Conservation (phyloP, 1,139 yeast species). For the Pichia sp. region DNA sequence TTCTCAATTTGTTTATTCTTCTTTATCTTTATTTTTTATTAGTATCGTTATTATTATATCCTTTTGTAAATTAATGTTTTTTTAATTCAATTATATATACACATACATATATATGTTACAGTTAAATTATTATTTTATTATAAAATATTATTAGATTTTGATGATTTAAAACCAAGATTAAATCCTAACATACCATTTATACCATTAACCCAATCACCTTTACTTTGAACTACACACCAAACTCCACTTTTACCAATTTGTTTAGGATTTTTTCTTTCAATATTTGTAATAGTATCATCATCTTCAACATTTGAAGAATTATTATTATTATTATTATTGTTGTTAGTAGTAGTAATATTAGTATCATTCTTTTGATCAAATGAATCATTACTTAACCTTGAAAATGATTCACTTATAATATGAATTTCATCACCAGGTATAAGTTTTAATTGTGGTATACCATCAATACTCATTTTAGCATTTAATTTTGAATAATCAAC, state of each 20-base stretch:
- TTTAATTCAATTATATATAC: too few relatives aligned
- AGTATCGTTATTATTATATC: too few relatives aligned
- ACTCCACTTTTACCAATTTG: constrained; percentile 46
- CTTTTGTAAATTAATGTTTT: too few relatives aligned
- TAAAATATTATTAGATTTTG: not conserved
- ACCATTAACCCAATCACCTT: constrained; percentile 87
- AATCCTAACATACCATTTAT: constrained; percentile 84
- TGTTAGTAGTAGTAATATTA: not conserved
- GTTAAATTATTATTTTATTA: too few relatives aligned
- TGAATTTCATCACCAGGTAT: constrained; percentile 75
- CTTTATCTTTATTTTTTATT: too few relatives aligned
- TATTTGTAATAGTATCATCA: not conserved
- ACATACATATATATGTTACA: too few relatives aligned
- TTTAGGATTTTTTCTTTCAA: not conserved
- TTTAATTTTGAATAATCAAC: constrained; percentile 21
- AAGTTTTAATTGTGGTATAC: constrained; percentile 64
- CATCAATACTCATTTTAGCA: constrained; percentile 69
- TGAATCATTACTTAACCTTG: constrained; percentile 32
- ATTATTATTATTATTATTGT: too few relatives aligned
- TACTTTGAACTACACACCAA: constrained; percentile 82
- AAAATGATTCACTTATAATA: constrained; percentile 55
- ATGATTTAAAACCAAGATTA: constrained; percentile 63
- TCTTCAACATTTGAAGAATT: not conserved
- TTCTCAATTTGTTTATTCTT: too few relatives aligned
- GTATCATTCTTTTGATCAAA: constrained; percentile 41